Conservation (phyloP, 1,284 basidiomycete genomes). For the Apiotrichum gamsii region DNA sequence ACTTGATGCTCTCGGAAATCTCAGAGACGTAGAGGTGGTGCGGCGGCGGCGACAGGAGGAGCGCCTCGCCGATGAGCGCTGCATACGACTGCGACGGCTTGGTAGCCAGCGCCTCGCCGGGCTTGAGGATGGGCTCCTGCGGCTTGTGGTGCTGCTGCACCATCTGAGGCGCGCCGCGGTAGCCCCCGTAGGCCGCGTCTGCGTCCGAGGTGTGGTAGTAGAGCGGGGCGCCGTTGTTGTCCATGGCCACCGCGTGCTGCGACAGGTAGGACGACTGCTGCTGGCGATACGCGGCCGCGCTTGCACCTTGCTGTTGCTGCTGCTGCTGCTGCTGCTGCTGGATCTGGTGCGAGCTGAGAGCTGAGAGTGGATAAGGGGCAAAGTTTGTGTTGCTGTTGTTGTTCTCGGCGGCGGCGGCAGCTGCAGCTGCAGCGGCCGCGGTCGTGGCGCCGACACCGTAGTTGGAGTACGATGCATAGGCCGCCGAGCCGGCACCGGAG, state of each 20-base stretch:
- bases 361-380: no score
- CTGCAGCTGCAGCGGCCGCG: no score
- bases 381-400: no score
- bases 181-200: background rate
- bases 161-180: background rate
- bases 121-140: conserved; percentile 40
- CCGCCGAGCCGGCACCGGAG: no score
- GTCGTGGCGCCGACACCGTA: no score
- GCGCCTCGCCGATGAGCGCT: conserved; percentile 44
- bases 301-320: background rate
- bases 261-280: no score
- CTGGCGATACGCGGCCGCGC: no score
- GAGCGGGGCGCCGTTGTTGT: background rate
- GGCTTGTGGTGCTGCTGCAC: conserved; percentile 1
- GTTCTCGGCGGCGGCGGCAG: no score
- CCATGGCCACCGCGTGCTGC: no score
- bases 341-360: background rate
- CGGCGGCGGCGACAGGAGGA: conserved; percentile 35
- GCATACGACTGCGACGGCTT: conserved; percentile 43
- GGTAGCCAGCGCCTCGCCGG: conserved; percentile 37
- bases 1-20: conserved; percentile 44
- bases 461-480: no score
- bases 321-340: background rate
- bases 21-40: conserved; percentile 46
- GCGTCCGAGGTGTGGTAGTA: background rate